These are phyloP conservation scores for Hypoxylon subgilvum DNA, from an alignment of 495 filamentous ascomycete species.

Conservation along the genomic window DNA sequence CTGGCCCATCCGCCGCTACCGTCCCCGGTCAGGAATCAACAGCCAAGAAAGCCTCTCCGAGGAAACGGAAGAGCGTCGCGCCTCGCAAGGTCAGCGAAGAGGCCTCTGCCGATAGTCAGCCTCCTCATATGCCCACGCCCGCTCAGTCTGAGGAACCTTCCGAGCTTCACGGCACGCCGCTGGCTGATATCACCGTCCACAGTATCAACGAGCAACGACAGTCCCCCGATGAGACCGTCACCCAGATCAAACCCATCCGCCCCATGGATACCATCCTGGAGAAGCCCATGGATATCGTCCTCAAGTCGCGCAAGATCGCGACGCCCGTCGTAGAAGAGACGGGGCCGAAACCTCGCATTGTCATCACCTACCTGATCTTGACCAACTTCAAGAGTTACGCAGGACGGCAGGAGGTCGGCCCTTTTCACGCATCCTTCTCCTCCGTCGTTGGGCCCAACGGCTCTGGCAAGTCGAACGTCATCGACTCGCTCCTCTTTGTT, in stretches of 20 bases:
- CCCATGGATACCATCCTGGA: conserved; percentile 77
- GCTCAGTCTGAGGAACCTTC: conserved; percentile 52
- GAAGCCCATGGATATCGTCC: conserved; percentile 90
- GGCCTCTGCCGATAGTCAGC: conserved; percentile 58
- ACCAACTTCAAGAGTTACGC: conserved; percentile 99
- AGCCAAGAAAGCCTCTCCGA: conserved; percentile 65
- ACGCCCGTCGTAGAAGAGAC: conserved; percentile 70
- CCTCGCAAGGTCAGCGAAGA: conserved; percentile 52
- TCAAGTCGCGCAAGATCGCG: conserved; percentile 79
- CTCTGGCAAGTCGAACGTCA: conserved; percentile 98
- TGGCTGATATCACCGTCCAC: conserved; percentile 79
- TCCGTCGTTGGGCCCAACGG: conserved; percentile 98
- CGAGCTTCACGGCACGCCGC: conserved; percentile 63
- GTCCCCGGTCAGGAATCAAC: conserved; percentile 66
- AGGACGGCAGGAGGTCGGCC: conserved; percentile 90
- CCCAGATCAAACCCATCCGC: conserved; percentile 68
- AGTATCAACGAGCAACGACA: conserved; percentile 60
- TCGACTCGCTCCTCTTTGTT: conserved; percentile 95
- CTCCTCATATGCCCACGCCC: conserved; percentile 55
- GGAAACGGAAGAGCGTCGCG: conserved; percentile 74
- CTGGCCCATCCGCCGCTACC: conserved; percentile 56
- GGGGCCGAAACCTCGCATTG: conserved; percentile 80
- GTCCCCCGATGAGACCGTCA: conserved; percentile 48
- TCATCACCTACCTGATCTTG: conserved; percentile 87
- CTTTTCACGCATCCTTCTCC: conserved; percentile 97